phyloP scores from a whole-genome alignment of 805 yeast species.

The Candida yuanshanica region DNA sequence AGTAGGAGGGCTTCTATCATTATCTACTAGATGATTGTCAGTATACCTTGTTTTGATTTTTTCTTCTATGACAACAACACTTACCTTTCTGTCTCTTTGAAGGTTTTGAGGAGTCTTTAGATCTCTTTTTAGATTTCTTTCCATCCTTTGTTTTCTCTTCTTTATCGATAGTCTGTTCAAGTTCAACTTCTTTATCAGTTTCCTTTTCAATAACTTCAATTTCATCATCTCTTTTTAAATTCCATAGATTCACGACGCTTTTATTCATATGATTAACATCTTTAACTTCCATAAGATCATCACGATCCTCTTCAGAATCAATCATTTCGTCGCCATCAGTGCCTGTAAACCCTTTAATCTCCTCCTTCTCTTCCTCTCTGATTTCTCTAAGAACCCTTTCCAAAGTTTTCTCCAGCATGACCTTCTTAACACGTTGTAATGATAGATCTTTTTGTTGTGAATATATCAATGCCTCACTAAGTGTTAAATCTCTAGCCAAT shows the following conservation, averaged over 20 bases:
- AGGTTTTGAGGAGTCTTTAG: slow-evolving; percentile 35
- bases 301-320: slow-evolving; percentile 28
- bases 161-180: slow-evolving; percentile 3
- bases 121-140: slow-evolving; percentile 43
- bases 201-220: neutral
- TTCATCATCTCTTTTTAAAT: slow-evolving; percentile 21
- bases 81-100: slow-evolving; percentile 36
- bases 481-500: slow-evolving; percentile 53
- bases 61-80: too few species aligned
- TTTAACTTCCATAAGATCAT: slow-evolving; percentile 56
- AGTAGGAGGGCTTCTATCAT: slow-evolving; percentile 66
- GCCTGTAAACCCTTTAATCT: slow-evolving; percentile 25
- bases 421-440: slow-evolving; percentile 64
- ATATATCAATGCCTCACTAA: slow-evolving; percentile 47
- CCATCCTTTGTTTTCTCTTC: slow-evolving; percentile 19
- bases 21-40: slow-evolving; percentile 28
- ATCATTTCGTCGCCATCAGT: slow-evolving; percentile 19
- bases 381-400: slow-evolving; percentile 52
- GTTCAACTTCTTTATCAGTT: neutral
- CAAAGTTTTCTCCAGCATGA: slow-evolving; percentile 55
- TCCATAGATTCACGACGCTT: slow-evolving; percentile 72
- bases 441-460: slow-evolving; percentile 63
- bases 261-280: slow-evolving; percentile 71
- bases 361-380: slow-evolving; percentile 56
- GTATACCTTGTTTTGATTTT: too few species aligned